Evolutionary conservation across 2,329 filamentous ascomycete species (phyloP).

Genomic region (Ambrosiella cleistominuta): DNA sequence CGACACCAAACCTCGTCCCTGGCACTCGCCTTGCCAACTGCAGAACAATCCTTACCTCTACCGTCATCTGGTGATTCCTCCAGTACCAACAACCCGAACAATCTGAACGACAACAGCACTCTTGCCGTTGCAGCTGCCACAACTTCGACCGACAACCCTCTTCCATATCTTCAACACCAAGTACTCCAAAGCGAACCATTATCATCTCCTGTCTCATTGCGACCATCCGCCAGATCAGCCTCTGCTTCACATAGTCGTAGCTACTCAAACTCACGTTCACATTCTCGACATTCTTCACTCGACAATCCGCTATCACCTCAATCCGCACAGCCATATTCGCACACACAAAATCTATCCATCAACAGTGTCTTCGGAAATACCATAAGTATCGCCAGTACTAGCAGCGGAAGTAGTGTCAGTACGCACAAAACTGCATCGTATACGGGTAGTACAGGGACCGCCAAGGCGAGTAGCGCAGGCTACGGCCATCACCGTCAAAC

Average conservation of each 20-base stretch:
- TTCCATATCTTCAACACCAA: neutral
- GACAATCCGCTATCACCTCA: conserved; percentile 30
- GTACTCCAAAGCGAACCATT: neutral
- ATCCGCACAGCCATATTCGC: conserved; percentile 15
- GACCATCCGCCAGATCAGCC: conserved; percentile 14
- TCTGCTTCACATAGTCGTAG: conserved; percentile 17
- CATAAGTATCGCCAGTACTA: conserved; percentile 1
- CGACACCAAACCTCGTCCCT: neutral
- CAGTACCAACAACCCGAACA: neutral
- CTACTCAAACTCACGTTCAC: conserved; percentile 30
- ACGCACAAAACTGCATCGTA: neutral
- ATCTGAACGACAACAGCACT: neutral
- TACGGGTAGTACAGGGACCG: conserved; percentile 16
- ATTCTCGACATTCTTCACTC: conserved; percentile 41
- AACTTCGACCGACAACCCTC: neutral
- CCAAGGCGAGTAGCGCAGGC: conserved; percentile 29
- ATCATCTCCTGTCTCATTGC: conserved; percentile 1
- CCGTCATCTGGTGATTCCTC: neutral
- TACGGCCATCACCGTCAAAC: conserved; percentile 91
- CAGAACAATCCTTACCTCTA: neutral
- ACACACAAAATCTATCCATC: conserved; percentile 24
- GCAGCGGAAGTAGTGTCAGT: neutral
- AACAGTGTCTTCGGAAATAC: conserved; percentile 19
- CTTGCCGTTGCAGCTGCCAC: conserved; percentile 1
- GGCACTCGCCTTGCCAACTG: neutral